Percentiles rank a stretch among this genome's conserved stretches.
These are phyloP conservation scores for Tricholoma sp. DNA, from an alignment of 768 basidiomycete species.

Conservation along the genomic window DNA sequence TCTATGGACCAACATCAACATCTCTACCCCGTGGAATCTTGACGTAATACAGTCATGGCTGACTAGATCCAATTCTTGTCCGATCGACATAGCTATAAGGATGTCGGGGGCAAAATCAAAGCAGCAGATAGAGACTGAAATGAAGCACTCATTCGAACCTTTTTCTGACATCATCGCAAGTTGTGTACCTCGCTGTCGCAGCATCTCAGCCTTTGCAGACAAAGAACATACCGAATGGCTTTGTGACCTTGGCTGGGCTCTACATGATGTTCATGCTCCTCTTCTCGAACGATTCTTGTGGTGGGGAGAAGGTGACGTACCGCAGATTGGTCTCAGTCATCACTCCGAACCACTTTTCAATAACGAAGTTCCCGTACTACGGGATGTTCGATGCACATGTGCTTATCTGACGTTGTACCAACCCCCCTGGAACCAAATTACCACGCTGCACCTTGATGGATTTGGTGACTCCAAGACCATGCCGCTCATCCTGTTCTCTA, in stretches of 20 bases:
- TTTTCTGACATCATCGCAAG: neutral
- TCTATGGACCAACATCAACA: neutral
- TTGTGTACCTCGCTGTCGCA: neutral
- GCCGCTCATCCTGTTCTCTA: neutral
- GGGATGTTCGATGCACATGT: neutral
- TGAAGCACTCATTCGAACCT: neutral
- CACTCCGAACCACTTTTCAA: neutral
- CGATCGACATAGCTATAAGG: neutral
- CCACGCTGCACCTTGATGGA: neutral
- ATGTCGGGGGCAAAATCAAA: neutral
- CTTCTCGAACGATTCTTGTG: neutral
- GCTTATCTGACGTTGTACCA: neutral
- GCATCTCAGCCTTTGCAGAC: neutral
- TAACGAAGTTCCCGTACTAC: neutral
- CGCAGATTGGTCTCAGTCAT: neutral
- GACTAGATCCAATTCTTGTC: neutral
- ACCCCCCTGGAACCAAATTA: neutral
- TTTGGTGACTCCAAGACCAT: neutral
- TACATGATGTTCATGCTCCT: neutral
- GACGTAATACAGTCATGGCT: neutral
- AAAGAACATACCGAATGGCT: neutral
- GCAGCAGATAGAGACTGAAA: neutral
- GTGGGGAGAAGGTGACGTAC: neutral
- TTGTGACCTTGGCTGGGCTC: neutral
- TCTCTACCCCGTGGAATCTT: neutral